Base-by-base conservation (phyloP, 345 rosid genomes). In the Microthlaspi erraticum region DNA sequence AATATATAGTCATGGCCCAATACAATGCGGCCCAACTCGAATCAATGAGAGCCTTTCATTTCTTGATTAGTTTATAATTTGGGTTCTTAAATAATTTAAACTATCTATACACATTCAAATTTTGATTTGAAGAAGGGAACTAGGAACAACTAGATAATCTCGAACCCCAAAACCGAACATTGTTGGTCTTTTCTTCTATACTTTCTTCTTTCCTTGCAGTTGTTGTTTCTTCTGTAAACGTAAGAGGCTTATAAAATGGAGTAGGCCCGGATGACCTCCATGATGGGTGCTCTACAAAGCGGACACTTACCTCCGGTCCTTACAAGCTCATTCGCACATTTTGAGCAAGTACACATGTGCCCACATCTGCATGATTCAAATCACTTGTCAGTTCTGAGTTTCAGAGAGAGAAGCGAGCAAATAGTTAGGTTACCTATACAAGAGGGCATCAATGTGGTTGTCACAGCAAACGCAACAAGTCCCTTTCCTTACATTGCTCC, bases 401-500 rank as follows among this genome's bases (percentile, higher is more conserved):
- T 49, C 31, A 0, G 29, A 13, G 9, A 36, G 11, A 57, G 65
- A 56, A 18, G 34, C 54, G 48, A 29, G 39, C 49, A 39, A 49
- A n/a, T 13, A 12, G 33, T 72, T 44, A 39, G 17, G 17, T 45
- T 77, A 92, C 99, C 99, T 89, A 87, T 90, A 95, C 87, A 95
- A 72, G 6, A 95, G 89, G 45, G 99, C 81, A 82, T 92, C 99
- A 42, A 95, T 95, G 72, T 92, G 94, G 78, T 81, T 83, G 76
- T 95, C 99, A 72, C 98, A 95, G 68, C 99, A 95, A 23, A 95
- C 91, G 13, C 99, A 95, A 53, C 99, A 95, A 45, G 92, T 90
- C 68, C 99, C 99, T 83, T 95, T 92, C 72, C 81, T 83, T 57
- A 87, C 97, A 83, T 86, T 88, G 64, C 87, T 84, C 99, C 99